These are phyloP conservation scores for Teunomyces tritomae DNA, from an alignment of 805 yeast species.

Conservation along the genomic window DNA sequence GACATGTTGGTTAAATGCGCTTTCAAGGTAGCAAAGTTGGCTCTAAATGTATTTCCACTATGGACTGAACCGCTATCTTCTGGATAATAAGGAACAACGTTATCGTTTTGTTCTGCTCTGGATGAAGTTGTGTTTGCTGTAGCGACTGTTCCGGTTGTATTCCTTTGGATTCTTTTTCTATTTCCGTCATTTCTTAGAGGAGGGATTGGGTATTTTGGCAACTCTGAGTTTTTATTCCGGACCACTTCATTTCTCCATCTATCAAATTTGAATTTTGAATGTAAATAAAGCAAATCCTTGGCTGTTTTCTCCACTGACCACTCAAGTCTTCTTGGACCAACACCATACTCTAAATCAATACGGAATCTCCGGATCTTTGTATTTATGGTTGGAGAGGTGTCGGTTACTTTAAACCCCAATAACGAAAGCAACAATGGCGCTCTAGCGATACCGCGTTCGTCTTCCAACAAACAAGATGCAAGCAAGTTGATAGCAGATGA, in stretches of 20 bases:
- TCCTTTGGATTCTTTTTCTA: neutral
- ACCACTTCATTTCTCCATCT: slow-evolving; percentile 33
- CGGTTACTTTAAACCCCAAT: slow-evolving; percentile 62
- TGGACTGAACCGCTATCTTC: slow-evolving; percentile 20
- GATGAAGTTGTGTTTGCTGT: neutral
- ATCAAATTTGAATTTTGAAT: slow-evolving; percentile 61
- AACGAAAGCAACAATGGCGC: slow-evolving; percentile 81
- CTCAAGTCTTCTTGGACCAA: slow-evolving; percentile 70
- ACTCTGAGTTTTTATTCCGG: slow-evolving; percentile 30
- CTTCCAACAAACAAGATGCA: slow-evolving; percentile 71
- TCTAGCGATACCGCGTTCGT: slow-evolving; percentile 71
- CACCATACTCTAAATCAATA: slow-evolving; percentile 86
- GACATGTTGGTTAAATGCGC: slow-evolving; percentile 28
- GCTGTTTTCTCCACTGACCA: slow-evolving; percentile 79
- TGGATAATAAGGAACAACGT: neutral
- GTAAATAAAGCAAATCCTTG: slow-evolving; percentile 69
- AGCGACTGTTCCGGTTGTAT: neutral
- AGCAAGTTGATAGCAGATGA: slow-evolving; percentile 72
- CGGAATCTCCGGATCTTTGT: slow-evolving; percentile 49
- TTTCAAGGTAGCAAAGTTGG: slow-evolving; percentile 27
- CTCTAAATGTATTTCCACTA: slow-evolving; percentile 18
- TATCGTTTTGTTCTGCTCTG: neutral
- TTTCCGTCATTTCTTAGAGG: slow-evolving; percentile 22
- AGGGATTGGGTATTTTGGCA: slow-evolving; percentile 48
- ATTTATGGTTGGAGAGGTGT: slow-evolving; percentile 39